Evolutionary conservation across 108 stramenopile species (phyloP).

Genomic region (Pseudonitzschia pungens): DNA sequence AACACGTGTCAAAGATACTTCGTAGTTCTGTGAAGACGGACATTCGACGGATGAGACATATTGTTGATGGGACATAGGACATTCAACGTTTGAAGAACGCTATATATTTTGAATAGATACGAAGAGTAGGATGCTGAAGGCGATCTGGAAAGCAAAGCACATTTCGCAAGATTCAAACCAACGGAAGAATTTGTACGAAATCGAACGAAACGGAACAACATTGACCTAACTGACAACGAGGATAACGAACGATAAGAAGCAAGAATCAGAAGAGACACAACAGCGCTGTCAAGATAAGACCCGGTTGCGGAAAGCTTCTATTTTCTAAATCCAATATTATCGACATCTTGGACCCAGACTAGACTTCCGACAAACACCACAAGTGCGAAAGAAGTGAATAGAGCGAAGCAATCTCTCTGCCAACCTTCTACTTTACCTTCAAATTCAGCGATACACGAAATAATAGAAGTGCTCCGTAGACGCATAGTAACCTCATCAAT

Average conservation of each 20-base stretch:
- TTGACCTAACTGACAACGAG: neutral
- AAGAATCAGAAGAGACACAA: neutral
- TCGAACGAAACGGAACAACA: neutral
- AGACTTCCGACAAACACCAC: neutral
- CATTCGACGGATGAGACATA: no score
- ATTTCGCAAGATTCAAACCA: neutral
- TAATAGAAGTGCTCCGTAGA: neutral
- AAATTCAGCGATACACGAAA: no score
- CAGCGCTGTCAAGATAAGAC: neutral
- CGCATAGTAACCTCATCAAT: neutral
- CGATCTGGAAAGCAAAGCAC: neutral
- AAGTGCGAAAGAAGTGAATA: neutral
- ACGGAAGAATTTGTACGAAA: neutral
- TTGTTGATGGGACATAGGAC: no score
- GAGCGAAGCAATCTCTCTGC: no score
- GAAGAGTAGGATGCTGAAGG: neutral
- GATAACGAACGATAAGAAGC: neutral
- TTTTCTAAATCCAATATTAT: neutral
- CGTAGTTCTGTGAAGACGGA: no score
- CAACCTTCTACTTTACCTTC: no score
- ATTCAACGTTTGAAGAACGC: no score
- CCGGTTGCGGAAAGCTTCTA: neutral
- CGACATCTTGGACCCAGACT: neutral
- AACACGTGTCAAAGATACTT: no score
- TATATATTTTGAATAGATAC: neutral